Percentiles rank a stretch among this genome's conserved stretches.
phyloP scores from a whole-genome alignment of 176 grass and related monocot genomes.

The Chrysopogon serrulatus region DNA sequence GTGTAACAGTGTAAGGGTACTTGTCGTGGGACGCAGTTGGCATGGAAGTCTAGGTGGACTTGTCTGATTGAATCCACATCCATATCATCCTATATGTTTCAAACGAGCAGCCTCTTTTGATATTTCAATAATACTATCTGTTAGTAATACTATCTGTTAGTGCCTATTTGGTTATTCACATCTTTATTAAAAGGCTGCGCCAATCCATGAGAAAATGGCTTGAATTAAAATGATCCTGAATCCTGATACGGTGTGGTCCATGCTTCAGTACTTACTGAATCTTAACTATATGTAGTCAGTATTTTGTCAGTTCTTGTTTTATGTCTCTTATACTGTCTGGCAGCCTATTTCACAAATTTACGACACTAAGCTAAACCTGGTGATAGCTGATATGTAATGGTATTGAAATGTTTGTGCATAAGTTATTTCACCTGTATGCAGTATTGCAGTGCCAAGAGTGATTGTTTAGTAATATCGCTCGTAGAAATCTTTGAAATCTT shows the following conservation, averaged over 20 bases:
- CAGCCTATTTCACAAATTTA: background rate
- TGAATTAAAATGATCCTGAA: slow-evolving; percentile 4
- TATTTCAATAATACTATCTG: background rate
- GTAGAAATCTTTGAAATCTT: background rate
- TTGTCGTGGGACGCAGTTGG: background rate
- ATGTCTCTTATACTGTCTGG: background rate
- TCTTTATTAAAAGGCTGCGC: background rate
- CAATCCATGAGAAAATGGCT: slow-evolving; percentile 13
- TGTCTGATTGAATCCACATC: background rate
- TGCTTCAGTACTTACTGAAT: slow-evolving; percentile 6
- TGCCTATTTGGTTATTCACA: background rate
- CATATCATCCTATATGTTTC: background rate
- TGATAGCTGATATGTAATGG: background rate
- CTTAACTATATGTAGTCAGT: background rate
- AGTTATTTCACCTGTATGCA: background rate
- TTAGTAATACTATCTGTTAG: background rate
- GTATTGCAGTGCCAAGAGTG: background rate
- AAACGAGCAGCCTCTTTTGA: background rate
- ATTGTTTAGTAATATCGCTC: background rate
- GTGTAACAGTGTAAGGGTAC: background rate
- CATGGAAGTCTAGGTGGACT: background rate
- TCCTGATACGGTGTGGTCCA: background rate
- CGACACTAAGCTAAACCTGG: background rate
- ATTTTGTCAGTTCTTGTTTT: slow-evolving; percentile 6
- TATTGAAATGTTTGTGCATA: background rate